These are phyloP conservation scores for Paxillus involutus DNA, from an alignment of 768 basidiomycete species.

Conservation along the genomic window DNA sequence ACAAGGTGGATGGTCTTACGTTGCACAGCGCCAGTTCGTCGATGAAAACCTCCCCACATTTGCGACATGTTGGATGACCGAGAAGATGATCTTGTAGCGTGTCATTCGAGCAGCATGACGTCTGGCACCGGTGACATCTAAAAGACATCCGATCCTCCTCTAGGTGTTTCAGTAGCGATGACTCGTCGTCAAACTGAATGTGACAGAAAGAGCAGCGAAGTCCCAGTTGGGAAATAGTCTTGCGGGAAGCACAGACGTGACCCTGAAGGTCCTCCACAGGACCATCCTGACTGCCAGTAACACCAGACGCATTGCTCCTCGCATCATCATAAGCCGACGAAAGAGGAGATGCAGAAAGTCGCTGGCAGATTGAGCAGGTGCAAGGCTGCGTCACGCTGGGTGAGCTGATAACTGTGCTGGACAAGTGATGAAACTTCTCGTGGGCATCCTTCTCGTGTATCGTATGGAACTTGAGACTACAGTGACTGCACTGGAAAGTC, in stretches of 20 bases:
- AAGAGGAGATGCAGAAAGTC: not conserved
- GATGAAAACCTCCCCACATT: conserved; percentile 18
- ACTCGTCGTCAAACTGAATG: conserved; percentile 19
- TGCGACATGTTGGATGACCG: conserved; percentile 23
- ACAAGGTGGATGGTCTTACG: conserved; percentile 10
- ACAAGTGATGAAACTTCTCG: not conserved
- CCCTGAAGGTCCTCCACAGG: not conserved
- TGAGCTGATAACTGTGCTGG: too few species aligned
- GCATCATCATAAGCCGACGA: not conserved
- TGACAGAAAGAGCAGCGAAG: conserved; percentile 24
- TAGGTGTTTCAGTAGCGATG: conserved; percentile 18
- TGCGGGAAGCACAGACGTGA: conserved; percentile 16
- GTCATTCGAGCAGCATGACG: conserved; percentile 22
- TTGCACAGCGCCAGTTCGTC: conserved; percentile 18
- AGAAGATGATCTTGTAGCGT: conserved; percentile 26
- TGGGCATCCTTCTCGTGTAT: not conserved
- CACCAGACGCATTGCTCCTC: not conserved
- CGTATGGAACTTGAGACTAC: not conserved
- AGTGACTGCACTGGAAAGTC: conserved; percentile 5
- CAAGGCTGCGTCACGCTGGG: not conserved
- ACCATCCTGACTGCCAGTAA: not conserved
- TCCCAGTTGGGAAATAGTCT: not conserved
- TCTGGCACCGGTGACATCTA: conserved; percentile 19
- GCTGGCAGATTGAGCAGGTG: conserved; percentile 9
- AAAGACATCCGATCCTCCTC: conserved; percentile 5